A percentile compares a stretch with the other conserved stretches of the same genome.
Conservation (phyloP, 1,139 yeast genomes). For the Candida smagusa region DNA sequence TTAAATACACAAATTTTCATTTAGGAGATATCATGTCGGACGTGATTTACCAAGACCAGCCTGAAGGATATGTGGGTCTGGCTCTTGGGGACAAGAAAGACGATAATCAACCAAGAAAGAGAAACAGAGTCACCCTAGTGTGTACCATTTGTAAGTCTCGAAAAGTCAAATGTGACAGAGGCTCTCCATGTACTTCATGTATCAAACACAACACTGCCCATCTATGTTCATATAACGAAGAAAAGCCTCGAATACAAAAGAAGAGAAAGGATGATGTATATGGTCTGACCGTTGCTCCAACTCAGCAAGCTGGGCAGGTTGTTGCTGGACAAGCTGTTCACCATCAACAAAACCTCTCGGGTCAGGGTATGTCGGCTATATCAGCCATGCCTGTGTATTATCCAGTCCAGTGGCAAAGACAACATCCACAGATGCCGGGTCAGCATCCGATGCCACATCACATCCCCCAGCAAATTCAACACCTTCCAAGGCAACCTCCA, state of each 20-base stretch:
- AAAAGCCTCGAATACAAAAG: background rate
- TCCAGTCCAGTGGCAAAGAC: background rate
- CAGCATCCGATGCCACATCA: background rate
- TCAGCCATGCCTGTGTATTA: background rate
- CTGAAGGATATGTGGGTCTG: background rate
- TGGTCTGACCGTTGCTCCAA: too few species aligned
- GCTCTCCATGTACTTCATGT: conserved; percentile 37
- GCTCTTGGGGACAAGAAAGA: background rate
- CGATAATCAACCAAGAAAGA: conserved; percentile 12
- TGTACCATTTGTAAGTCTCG: conserved; percentile 34
- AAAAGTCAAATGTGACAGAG: conserved; percentile 38
- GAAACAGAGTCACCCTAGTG: conserved; percentile 34
- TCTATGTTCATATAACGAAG: conserved; percentile 26
- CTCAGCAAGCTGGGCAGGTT: too few species aligned
- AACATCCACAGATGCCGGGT: background rate
- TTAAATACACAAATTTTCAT: too few species aligned
- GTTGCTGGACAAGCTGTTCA: too few species aligned
- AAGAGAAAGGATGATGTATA: too few species aligned
- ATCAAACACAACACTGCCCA: conserved; percentile 19
- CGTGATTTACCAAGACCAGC: background rate
- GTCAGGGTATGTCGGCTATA: background rate
- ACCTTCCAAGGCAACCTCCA: conserved; percentile 1
- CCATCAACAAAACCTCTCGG: too few species aligned
- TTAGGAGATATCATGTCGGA: background rate
- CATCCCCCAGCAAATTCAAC: background rate